phyloP scores from a whole-genome alignment of 192 early-diverging fungal genomes.

The Backusella tarrabulga region DNA sequence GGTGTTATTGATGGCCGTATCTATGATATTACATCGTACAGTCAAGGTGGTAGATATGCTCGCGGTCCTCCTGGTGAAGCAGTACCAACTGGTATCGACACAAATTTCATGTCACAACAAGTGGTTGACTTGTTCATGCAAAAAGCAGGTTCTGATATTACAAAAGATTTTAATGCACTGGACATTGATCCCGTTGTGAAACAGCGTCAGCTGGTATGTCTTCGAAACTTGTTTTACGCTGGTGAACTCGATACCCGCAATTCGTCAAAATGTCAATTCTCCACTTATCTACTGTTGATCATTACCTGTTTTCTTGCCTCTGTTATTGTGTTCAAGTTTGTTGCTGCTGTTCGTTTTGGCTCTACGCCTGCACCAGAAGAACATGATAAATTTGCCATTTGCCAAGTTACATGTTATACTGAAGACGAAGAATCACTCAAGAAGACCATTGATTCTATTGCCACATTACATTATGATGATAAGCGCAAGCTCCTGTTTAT shows the following conservation, averaged over 20 bases:
- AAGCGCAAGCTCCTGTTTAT: conserved; percentile 89
- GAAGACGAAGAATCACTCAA: conserved; percentile 85
- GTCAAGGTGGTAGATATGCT: conserved; percentile 40
- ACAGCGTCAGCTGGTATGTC: conserved; percentile 46
- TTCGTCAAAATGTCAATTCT: conserved; percentile 55
- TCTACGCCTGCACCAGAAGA: conserved; percentile 73
- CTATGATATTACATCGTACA: conserved; percentile 67
- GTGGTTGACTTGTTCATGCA: conserved; percentile 43
- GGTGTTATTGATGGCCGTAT: conserved; percentile 59
- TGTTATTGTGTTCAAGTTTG: conserved; percentile 77
- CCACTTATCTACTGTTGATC: conserved; percentile 65
- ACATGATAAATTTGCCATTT: conserved; percentile 96
- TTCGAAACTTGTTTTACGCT: conserved; percentile 65
- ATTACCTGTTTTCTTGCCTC: conserved; percentile 64
- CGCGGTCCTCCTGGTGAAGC: conserved; percentile 30
- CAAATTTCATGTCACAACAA: conserved; percentile 38
- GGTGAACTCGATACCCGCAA: conserved; percentile 66
- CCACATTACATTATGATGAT: conserved; percentile 79
- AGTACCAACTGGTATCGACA: conserved; percentile 29
- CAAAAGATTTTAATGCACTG: conserved; percentile 36
- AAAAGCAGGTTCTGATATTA: conserved; percentile 50
- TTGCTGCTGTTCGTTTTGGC: conserved; percentile 78
- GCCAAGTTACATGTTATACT: conserved; percentile 95
- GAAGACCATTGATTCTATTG: conserved; percentile 83
- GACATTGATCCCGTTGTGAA: conserved; percentile 19